Conservation (phyloP, 805 yeast species). For the Lipomyces sp. region DNA sequence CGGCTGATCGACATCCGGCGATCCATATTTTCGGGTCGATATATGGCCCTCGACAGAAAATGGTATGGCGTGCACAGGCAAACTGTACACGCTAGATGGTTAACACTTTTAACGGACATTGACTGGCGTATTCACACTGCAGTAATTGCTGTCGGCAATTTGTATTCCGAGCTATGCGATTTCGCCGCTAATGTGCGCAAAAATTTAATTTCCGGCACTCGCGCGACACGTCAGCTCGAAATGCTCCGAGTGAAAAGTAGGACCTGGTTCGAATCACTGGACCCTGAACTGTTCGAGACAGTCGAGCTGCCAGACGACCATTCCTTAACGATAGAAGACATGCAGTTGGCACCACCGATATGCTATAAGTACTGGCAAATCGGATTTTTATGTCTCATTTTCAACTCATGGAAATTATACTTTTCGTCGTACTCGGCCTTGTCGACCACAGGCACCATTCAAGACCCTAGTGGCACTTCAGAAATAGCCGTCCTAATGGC, state of each 20-base stretch:
- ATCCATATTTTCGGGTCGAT: constrained; percentile 25
- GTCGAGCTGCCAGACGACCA: constrained; percentile 20
- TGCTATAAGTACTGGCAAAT: constrained; percentile 22
- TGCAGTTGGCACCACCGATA: constrained; percentile 26
- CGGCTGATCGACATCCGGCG: constrained; percentile 28
- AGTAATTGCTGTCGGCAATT: constrained; percentile 12
- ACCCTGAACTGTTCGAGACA: constrained; percentile 17
- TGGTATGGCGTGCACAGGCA: constrained; percentile 20
- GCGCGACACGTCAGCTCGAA: constrained; percentile 18
- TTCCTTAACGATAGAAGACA: constrained; percentile 16
- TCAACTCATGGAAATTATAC: constrained; percentile 28
- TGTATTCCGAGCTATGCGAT: constrained; percentile 22
- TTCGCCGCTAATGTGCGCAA: constrained; percentile 26
- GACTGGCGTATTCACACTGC: constrained; percentile 17
- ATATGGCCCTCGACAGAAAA: constrained; percentile 13
- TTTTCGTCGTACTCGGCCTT: constrained; percentile 29
- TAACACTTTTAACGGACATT: not conserved
- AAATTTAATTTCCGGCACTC: constrained; percentile 6
- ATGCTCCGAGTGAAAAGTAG: constrained; percentile 20
- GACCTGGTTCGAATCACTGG: constrained; percentile 29
- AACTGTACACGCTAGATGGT: constrained; percentile 10
- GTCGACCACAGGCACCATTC: constrained; percentile 16
- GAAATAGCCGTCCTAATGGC: constrained; percentile 26
- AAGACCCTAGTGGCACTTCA: constrained; percentile 18
- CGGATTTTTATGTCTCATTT: constrained; percentile 21